Evolutionary conservation across 2,329 filamentous ascomycete genomes (phyloP).

Genomic region (Verticillium zaregamsianum): DNA sequence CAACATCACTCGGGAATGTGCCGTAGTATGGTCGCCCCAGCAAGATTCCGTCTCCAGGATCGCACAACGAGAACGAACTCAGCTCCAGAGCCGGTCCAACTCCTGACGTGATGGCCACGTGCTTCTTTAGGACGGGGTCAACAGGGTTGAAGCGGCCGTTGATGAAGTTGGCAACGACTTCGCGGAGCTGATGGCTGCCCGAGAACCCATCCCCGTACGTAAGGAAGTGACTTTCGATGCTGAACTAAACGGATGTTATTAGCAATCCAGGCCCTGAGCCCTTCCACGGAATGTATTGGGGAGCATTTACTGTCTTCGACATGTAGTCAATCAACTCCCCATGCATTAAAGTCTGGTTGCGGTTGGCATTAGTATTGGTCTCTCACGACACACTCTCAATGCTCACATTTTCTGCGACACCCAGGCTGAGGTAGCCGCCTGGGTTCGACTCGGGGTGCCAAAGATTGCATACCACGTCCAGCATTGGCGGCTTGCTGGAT

Average conservation of each 20-base stretch:
- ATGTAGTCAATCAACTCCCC: slow-evolving; percentile 25
- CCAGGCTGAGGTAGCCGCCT: slow-evolving; percentile 42
- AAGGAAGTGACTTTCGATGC: slow-evolving; percentile 32
- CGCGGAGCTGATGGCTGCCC: background rate
- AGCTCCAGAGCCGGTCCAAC: background rate
- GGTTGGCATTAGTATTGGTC: background rate
- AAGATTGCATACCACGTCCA: slow-evolving; percentile 37
- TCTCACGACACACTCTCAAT: background rate
- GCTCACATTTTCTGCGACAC: slow-evolving; percentile 44
- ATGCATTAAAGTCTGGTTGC: slow-evolving; percentile 21
- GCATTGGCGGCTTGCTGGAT: background rate
- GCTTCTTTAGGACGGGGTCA: background rate
- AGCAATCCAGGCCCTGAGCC: background rate
- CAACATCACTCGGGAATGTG: slow-evolving; percentile 40
- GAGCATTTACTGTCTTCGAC: background rate
- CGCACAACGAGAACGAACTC: background rate
- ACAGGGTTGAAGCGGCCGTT: background rate
- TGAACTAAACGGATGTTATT: slow-evolving; percentile 12
- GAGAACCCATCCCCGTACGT: slow-evolving; percentile 2
- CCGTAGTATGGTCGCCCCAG: slow-evolving; percentile 41
- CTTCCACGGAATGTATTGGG: background rate
- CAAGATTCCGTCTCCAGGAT: background rate
- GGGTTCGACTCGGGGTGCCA: slow-evolving; percentile 37
- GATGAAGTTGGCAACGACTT: background rate
- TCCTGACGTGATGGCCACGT: background rate